A percentile compares a stretch with the other conserved stretches of the same genome.
These are phyloP conservation scores for Venturia pyrina DNA, from an alignment of 2,329 filamentous ascomycete species.

Conservation along the genomic window DNA sequence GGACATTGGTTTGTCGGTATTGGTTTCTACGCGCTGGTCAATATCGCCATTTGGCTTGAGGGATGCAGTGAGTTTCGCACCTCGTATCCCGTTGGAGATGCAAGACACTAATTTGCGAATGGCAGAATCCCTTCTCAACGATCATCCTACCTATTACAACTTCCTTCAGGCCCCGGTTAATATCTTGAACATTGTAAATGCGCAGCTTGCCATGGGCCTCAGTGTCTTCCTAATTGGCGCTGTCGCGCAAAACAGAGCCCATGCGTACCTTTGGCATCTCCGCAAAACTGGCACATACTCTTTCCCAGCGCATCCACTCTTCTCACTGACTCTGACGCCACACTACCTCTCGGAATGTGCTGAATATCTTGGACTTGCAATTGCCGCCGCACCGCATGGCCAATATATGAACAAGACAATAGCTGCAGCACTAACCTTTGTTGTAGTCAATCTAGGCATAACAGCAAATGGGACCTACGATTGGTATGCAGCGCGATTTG, in stretches of 20 bases:
- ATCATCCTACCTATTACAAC: neutral
- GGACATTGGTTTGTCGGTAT: conserved; percentile 74
- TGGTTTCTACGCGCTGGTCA: conserved; percentile 64
- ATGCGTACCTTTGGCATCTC: conserved; percentile 49
- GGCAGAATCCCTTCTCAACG: neutral
- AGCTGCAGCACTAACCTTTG: conserved; percentile 60
- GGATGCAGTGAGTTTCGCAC: conserved; percentile 49
- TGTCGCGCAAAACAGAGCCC: conserved; percentile 57
- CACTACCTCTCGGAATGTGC: conserved; percentile 87
- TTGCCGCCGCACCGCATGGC: conserved; percentile 61
- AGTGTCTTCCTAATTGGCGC: conserved; percentile 60
- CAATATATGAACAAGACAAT: conserved; percentile 62
- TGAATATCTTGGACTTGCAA: conserved; percentile 69
- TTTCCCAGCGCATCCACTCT: conserved; percentile 63
- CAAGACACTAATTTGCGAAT: neutral
- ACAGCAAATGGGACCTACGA: conserved; percentile 67
- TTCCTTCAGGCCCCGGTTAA: neutral
- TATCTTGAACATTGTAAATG: neutral
- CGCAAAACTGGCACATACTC: conserved; percentile 56
- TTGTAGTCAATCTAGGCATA: conserved; percentile 67
- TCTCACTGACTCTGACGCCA: conserved; percentile 65
- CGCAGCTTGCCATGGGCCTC: neutral
- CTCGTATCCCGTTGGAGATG: neutral
- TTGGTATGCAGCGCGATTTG: conserved; percentile 75
- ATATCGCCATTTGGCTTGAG: conserved; percentile 76